A percentile compares a stretch with the other conserved stretches of the same genome.
These are phyloP conservation scores for Saururus chinensis DNA, from an alignment of 164 flowering plant genomes.

Conservation along the genomic window DNA sequence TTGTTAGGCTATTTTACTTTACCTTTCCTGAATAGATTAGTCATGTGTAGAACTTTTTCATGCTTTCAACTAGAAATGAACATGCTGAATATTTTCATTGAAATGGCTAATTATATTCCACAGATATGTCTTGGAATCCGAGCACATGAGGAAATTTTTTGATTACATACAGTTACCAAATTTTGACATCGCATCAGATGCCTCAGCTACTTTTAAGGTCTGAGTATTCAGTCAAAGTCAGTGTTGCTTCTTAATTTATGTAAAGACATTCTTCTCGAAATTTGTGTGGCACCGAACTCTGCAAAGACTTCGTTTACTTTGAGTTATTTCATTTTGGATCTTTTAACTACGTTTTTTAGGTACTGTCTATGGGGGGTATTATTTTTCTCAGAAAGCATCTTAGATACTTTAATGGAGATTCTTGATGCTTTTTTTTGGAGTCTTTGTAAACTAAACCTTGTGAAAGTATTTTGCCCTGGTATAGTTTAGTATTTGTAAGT, in stretches of 20 bases:
- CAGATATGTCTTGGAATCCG: constrained; percentile 81
- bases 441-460: background rate
- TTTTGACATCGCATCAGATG: constrained; percentile 95
- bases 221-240: background rate
- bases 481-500: background rate
- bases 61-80: background rate
- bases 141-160: constrained; percentile 81
- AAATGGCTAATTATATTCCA: background rate
- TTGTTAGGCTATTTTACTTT: background rate
- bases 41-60: background rate
- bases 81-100: background rate
- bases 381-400: too few species aligned
- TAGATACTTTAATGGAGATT: too few species aligned
- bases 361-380: too few species aligned
- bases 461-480: background rate
- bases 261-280: too few species aligned
- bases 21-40: background rate
- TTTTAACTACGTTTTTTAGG: too few species aligned
- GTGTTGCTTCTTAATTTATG: background rate
- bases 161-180: constrained; percentile 83
- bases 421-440: background rate
- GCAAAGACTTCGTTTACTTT: too few species aligned
- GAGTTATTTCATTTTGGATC: too few species aligned
- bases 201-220: constrained; percentile 95
- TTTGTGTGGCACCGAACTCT: too few species aligned